Evolutionary conservation across 1,139 yeast genomes (phyloP), one percentile per base, ranked within the genome.

Genomic region (Barnettozyma hawaiiensis): DNA sequence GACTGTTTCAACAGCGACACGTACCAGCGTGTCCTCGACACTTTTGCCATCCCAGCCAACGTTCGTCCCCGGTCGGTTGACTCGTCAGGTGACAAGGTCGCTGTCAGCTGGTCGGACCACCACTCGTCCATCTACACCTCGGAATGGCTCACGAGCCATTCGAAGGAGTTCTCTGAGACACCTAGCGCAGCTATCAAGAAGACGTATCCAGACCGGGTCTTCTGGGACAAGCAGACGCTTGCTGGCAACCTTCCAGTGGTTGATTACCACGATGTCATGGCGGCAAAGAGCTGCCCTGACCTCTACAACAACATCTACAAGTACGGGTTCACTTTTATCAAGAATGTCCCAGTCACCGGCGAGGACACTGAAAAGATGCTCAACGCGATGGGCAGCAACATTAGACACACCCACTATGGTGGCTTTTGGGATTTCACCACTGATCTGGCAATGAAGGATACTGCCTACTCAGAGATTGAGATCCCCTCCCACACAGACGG

Each of bases 361-460:
- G 77, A 76, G 51, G 83, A 69, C 21, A 82, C 92, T 1, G 73
- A 81, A 54, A 63, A 64, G 47, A 67, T 83, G 43, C 75, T 81
- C 46, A 79, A 79, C 50, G 65, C 76, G 52, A 70, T 83, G 48
- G 73, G 81, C 43, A 38, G 20, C 10, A 81, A 78, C 57, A 75
- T 82, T 44, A 67, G 85, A 32, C 83, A 81, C 19, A 83, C 92
- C 2, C 90, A 83, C 60, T 83, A 83, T 50, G 90, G 89, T 14
- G 89, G 86, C 4, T 82, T 83, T 61, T 83, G 90, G 89, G 89
- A 81, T 54, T 82, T 83, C 59, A 82, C 90, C 19, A 74, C 86
- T 12, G 86, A 83, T 57, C 65, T 83, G 55, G 71, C 81, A 36
- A 81, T 78, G 63, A 76, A 78, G 44, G 92, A 83, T 58, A 80